Base-by-base conservation (phyloP, 2,329 filamentous ascomycete species). In the Cytospora schulzeri region DNA sequence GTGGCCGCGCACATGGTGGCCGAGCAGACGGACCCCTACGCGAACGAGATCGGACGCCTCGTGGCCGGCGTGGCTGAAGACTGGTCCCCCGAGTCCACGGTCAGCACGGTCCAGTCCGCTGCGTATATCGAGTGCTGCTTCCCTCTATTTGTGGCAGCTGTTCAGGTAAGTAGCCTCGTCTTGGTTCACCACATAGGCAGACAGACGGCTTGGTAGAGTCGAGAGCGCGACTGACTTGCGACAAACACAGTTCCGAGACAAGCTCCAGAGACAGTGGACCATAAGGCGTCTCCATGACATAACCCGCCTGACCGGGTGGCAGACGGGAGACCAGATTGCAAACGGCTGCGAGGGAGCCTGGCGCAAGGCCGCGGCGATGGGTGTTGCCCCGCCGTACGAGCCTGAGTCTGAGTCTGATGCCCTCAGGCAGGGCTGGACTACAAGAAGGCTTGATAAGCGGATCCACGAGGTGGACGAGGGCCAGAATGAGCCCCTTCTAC, bases 301-400 rank as follows among this genome's bases (percentile, higher is more conserved):
- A 48, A 86, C 90, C 2, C 86, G 88, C 1, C 81, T 95, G 9
- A 97, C 92, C 0, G 95, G 95, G 0, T 97, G 92, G 91, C 90
- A 92, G 71, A 92, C 90, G 1, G 91, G 92, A 1, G 85, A 87
- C 38, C 87, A 93, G 50, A 94, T 97, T 68, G 92, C 92, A 0
- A 83, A 86, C 57, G 93, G 92, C 1, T 96, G 92, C 74, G 93
- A 98, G 76, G 89, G 88, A 3, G 85, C 88, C 0, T 99, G 95
- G 95, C 83, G 85, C 65, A 91, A 89, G 72, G 88, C 90, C 0
- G 90, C 86, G 4, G 84, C 88, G 67, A 80, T 90, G 70, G 91
- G 91, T 0, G 84, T 87, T 54, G 94, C 93, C 0, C 92, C 93
- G 4, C 87, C 87, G 0, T 97, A 96, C 73, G 75, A 79, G 58